These are phyloP conservation scores for Rhodotorula sp. DNA, from an alignment of 1,284 basidiomycete species.

Conservation along the genomic window DNA sequence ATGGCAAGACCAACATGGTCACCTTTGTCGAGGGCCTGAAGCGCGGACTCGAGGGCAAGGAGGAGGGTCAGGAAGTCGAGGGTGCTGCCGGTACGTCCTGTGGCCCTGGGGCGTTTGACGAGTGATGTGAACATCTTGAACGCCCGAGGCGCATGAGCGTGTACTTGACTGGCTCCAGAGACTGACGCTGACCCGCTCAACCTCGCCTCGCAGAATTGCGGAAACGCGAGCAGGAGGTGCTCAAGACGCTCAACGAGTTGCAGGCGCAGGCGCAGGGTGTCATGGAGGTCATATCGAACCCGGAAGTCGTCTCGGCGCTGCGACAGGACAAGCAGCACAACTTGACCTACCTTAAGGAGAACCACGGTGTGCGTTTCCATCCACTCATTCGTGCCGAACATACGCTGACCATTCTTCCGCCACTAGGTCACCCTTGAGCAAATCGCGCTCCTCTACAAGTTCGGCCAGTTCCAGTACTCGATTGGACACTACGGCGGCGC, in stretches of 20 bases:
- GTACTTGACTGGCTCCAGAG: too few relatives aligned
- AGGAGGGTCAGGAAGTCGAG: slow-evolving; percentile 52
- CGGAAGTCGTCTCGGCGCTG: slow-evolving; percentile 84
- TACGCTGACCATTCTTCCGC: neutral
- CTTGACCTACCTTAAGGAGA: slow-evolving; percentile 85
- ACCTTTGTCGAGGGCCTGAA: slow-evolving; percentile 60
- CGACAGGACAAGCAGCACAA: slow-evolving; percentile 97
- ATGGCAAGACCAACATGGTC: slow-evolving; percentile 85
- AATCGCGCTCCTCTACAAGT: slow-evolving; percentile 95
- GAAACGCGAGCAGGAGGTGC: slow-evolving; percentile 75
- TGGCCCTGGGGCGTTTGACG: neutral
- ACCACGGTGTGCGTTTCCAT: slow-evolving; percentile 70
- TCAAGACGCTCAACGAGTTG: slow-evolving; percentile 68
- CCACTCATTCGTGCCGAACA: neutral
- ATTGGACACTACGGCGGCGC: slow-evolving; percentile 95
- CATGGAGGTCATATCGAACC: slow-evolving; percentile 92
- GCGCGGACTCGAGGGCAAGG: slow-evolving; percentile 41
- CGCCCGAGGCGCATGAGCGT: too few relatives aligned
- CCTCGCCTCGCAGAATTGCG: slow-evolving; percentile 64
- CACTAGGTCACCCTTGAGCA: slow-evolving; percentile 82
- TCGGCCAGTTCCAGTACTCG: slow-evolving; percentile 96
- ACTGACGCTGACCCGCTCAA: too few relatives aligned
- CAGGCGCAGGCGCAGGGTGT: slow-evolving; percentile 88
- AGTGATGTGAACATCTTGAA: too few relatives aligned
- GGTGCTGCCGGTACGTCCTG: slow-evolving; percentile 53